Conservation (phyloP, 2,329 filamentous ascomycete species). For the Aspergillus alliaceus region DNA sequence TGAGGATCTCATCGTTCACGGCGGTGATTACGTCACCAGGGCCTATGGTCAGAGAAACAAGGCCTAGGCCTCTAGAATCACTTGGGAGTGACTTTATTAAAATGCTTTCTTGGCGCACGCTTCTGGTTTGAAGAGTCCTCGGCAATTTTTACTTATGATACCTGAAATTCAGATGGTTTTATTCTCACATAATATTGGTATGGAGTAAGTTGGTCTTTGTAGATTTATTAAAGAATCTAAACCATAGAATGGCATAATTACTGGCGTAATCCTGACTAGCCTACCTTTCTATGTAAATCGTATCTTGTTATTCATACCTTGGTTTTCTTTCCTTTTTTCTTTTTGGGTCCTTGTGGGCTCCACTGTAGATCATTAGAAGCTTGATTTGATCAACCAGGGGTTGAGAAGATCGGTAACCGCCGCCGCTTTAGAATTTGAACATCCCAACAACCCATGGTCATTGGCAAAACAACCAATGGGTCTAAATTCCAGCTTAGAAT, state of each 20-base stretch:
- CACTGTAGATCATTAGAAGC: conserved; percentile 3
- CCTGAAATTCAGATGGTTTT: conserved; percentile 16
- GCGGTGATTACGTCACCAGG: conserved; percentile 93
- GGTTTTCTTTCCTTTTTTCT: too few species aligned
- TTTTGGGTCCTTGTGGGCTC: not conserved
- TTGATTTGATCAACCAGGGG: not conserved
- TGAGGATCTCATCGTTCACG: conserved; percentile 86
- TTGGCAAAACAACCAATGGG: too few species aligned
- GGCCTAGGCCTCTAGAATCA: conserved; percentile 5
- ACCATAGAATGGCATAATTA: too few species aligned
- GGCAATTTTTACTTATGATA: conserved; percentile 19
- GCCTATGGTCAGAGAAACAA: conserved; percentile 74
- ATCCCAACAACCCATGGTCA: too few species aligned
- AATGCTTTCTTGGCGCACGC: conserved; percentile 12
- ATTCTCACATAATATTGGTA: not conserved
- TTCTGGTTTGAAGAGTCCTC: conserved; percentile 4
- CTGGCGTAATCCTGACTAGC: too few species aligned
- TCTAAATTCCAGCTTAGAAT: too few species aligned
- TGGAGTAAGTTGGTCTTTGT: not conserved
- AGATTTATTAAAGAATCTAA: not conserved
- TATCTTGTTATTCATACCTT: too few species aligned
- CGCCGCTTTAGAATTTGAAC: not conserved
- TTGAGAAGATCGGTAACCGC: not conserved
- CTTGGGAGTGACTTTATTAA: conserved; percentile 13
- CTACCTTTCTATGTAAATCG: too few species aligned